These are phyloP conservation scores for Heliamphora pulchella DNA, from an alignment of 179 eudicot species.

Conservation along the genomic window DNA sequence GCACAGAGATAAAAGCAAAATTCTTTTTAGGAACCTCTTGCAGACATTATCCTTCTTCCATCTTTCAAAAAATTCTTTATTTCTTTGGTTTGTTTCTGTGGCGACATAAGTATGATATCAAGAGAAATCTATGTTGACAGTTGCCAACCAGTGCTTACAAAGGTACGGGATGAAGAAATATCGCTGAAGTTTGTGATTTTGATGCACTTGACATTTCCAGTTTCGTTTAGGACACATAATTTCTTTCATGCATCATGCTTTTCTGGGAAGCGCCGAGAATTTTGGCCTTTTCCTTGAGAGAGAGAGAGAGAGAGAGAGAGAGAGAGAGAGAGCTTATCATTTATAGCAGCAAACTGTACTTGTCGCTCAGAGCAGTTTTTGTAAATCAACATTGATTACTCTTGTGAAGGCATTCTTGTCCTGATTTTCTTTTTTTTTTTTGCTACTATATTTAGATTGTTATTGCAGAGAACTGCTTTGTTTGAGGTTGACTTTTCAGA, in stretches of 20 bases:
- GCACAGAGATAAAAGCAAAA: neutral
- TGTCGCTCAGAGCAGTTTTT: neutral
- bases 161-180: neutral
- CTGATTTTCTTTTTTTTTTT: neutral
- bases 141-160: neutral
- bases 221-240: neutral
- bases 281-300: no score
- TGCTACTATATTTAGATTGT: neutral
- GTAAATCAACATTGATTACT: neutral
- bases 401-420: neutral
- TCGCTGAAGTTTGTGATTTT: neutral
- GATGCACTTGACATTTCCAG: neutral
- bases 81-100: no score
- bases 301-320: neutral
- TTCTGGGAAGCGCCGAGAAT: neutral
- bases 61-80: no score
- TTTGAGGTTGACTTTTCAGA: no score
- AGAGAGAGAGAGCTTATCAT: neutral
- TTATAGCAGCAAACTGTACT: neutral
- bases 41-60: no score
- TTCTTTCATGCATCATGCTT: neutral
- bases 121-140: neutral
- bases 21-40: no score
- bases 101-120: no score
- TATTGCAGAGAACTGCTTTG: no score